Evolutionary conservation across 257 asterid species (phyloP), one percentile per base, ranked within the genome.

Genomic region (Catharanthus roseus): DNA sequence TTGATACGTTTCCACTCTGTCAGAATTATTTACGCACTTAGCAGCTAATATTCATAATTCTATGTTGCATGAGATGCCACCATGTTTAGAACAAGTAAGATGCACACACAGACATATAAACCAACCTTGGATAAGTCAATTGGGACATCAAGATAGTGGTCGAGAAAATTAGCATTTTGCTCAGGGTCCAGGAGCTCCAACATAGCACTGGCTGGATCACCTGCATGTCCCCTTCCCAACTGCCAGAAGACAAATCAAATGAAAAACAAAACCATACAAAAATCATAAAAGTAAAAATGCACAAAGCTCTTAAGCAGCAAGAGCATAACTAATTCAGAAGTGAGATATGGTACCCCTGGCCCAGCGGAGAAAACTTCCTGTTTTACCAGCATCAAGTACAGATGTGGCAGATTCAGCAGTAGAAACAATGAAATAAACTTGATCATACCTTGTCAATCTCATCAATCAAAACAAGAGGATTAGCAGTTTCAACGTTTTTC

Each of bases 191-290:
- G 97, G 66, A 95, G 95, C 81, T 95, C 99, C 84, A 95, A 87
- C 99, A 95, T 95, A 67, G 99, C 99, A 86, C 99, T 95, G 55
- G 99, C 99, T 39, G 99, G 99, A 84, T 95, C 99, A 67, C 99
- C 99, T 23, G 97, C 89, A 84, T 91, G 93, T 53, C 99, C 98
- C 80, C 92, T 87, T 72, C 99, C 99, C 89, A 95, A 83, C 99
- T 95, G 97, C 80, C 78, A 81, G 33, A 41, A 78, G 68, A 70
- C 77, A 75, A 54, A 23, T 50, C 21, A 67, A 45, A 65, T 5
- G 11, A 75, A 61, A 56, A 47, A 38, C 42, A 38, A 33, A 23
- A 57, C 51, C 45, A 54, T 12, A 56, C 21, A 45, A 12, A 66
- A 64, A 44, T 7, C 13, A 21, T 26, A 55, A 71, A 36, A 38